phyloP scores from a whole-genome alignment of 768 basidiomycete genomes.

The Trametes gibbosa region DNA sequence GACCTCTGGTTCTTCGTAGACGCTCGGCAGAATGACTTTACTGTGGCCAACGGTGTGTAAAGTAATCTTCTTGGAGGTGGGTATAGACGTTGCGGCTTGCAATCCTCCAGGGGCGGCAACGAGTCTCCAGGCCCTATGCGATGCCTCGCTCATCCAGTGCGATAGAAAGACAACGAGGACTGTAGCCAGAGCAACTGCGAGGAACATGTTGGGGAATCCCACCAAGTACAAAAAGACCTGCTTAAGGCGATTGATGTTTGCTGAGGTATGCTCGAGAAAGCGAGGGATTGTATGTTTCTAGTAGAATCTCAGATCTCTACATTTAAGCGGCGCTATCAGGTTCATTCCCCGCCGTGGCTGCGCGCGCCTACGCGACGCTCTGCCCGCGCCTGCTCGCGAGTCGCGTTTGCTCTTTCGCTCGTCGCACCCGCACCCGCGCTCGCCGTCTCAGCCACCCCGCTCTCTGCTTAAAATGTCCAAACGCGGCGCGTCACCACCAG shows the following conservation, averaged over 20 bases:
- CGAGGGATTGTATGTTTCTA: slow-evolving; percentile 31
- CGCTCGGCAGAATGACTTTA: background rate
- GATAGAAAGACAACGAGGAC: slow-evolving; percentile 9
- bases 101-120: slow-evolving; percentile 30
- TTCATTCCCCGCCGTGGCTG: background rate
- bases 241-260: slow-evolving; percentile 38
- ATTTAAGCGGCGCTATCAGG: background rate
- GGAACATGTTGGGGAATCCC: slow-evolving; percentile 26
- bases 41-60: background rate
- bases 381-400: slow-evolving; percentile 3
- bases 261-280: slow-evolving; percentile 33
- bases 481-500: slow-evolving; percentile 58
- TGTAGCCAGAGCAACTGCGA: slow-evolving; percentile 29
- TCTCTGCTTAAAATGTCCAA: slow-evolving; percentile 56
- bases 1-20: background rate
- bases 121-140: slow-evolving; percentile 32
- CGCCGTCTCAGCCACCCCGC: slow-evolving; percentile 1
- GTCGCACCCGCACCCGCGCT: background rate
- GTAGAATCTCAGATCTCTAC: background rate
- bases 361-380: background rate
- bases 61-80: no score
- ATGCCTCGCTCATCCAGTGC: background rate
- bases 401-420: slow-evolving; percentile 1
- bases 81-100: slow-evolving; percentile 15
- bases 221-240: slow-evolving; percentile 35